phyloP scores from a whole-genome alignment of 805 yeast genomes.

The Suhomyces sp. region DNA sequence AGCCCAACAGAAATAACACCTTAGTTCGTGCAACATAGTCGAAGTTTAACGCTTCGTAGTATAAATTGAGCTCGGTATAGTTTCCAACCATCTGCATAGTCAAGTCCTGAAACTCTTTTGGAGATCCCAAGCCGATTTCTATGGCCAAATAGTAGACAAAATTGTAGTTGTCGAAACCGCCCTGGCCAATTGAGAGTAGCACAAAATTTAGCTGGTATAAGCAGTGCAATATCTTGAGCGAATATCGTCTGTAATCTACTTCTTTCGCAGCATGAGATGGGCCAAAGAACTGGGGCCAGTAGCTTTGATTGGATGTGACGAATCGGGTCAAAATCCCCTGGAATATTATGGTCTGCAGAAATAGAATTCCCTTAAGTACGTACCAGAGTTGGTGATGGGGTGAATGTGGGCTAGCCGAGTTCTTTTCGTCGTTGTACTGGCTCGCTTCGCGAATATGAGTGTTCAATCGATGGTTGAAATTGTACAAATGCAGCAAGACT shows the following conservation, averaged over 20 bases:
- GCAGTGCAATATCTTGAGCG: constrained; percentile 33
- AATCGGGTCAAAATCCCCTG: constrained; percentile 47
- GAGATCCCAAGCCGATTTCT: constrained; percentile 33
- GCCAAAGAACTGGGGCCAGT: constrained; percentile 11
- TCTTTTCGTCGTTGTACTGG: constrained; percentile 10
- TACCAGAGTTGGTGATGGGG: constrained; percentile 32
- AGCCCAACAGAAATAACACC: constrained; percentile 44
- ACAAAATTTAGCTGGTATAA: constrained; percentile 48
- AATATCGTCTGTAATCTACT: constrained; percentile 23
- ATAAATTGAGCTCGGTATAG: constrained; percentile 33
- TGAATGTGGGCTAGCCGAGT: constrained; percentile 5
- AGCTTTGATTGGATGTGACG: constrained; percentile 18
- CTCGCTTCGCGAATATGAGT: constrained; percentile 12
- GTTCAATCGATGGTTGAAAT: constrained; percentile 27
- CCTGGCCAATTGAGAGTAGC: constrained; percentile 54
- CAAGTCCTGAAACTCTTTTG: constrained; percentile 14
- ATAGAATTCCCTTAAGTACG: constrained; percentile 40
- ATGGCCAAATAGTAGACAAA: constrained; percentile 52
- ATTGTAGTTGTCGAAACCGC: constrained; percentile 63
- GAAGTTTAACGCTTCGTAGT: constrained; percentile 23
- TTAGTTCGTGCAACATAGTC: constrained; percentile 34
- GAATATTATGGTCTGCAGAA: constrained; percentile 48
- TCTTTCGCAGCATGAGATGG: constrained; percentile 19
- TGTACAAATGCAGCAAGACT: constrained; percentile 20
- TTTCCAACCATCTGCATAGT: constrained; percentile 30